Percentiles rank a stretch among this genome's conserved stretches.
Evolutionary conservation across 2,329 filamentous ascomycete species (phyloP).

Genomic region (Pseudocercospora eumusae): DNA sequence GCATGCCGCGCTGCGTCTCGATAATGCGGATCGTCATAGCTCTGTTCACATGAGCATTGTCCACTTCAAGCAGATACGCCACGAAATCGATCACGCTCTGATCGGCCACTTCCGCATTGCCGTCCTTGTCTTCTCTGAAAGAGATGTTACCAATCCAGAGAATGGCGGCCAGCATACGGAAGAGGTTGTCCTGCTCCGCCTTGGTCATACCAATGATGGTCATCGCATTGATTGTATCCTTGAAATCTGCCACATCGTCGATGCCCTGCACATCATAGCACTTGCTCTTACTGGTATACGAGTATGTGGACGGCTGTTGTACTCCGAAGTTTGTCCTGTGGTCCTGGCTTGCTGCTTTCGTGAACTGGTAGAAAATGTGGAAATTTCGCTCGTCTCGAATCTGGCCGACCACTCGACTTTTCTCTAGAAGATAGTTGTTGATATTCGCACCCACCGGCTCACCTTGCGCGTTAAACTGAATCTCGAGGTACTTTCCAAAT

Average conservation of each 20-base stretch:
- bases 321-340: slow-evolving; percentile 89
- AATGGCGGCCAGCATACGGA: slow-evolving; percentile 88
- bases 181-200: slow-evolving; percentile 90
- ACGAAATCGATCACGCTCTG: slow-evolving; percentile 92
- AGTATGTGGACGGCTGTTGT: slow-evolving; percentile 87
- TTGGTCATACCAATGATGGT: slow-evolving; percentile 86
- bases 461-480: slow-evolving; percentile 88
- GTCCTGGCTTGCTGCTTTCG: slow-evolving; percentile 84
- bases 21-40: slow-evolving; percentile 88
- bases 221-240: slow-evolving; percentile 93
- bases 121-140: slow-evolving; percentile 84
- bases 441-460: slow-evolving; percentile 96
- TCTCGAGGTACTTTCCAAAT: slow-evolving; percentile 97
- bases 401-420: slow-evolving; percentile 91
- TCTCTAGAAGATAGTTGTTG: slow-evolving; percentile 96
- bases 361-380: slow-evolving; percentile 99
- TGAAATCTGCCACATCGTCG: slow-evolving; percentile 84
- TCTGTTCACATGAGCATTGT: slow-evolving; percentile 75
- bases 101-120: slow-evolving; percentile 83
- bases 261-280: slow-evolving; percentile 94
- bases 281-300: slow-evolving; percentile 91
- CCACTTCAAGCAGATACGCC: slow-evolving; percentile 88
- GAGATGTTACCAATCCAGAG: slow-evolving; percentile 94
- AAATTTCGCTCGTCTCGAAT: slow-evolving; percentile 96
- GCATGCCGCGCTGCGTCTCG: slow-evolving; percentile 66